Conservation (phyloP, 225 moss, liverwort and hornwort genomes). For the Asterella californica region DNA sequence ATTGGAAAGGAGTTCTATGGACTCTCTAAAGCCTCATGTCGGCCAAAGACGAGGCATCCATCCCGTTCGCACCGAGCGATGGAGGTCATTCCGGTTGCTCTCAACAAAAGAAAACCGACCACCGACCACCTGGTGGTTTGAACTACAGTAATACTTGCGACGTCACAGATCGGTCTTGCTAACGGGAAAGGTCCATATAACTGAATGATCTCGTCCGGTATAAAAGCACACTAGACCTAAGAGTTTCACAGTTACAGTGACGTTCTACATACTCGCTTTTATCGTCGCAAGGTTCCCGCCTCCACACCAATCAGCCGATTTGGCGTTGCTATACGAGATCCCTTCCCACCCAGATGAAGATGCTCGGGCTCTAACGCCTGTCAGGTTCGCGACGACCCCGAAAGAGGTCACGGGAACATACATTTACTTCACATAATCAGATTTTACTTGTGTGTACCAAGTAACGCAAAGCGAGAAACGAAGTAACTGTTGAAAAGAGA, state of each 20-base stretch:
- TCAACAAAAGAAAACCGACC: not conserved
- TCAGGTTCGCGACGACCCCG: not conserved
- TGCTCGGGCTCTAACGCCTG: not conserved
- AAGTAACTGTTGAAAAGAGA: not conserved
- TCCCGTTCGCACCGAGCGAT: not conserved
- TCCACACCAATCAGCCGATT: not conserved
- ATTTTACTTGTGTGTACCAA: not conserved
- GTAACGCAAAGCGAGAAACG: not conserved
- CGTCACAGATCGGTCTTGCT: not conserved
- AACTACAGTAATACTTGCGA: not conserved
- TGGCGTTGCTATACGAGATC: not conserved
- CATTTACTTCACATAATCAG: not conserved
- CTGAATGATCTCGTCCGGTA: not conserved
- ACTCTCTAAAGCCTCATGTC: not conserved
- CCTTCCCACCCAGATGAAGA: not conserved
- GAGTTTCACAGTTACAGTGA: not conserved
- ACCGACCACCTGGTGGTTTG: constrained; percentile 10
- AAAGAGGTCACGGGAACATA: not conserved
- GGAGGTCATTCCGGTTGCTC: not conserved
- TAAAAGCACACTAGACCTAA: no score
- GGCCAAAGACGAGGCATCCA: not conserved
- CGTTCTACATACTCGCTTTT: not conserved
- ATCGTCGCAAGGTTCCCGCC: not conserved
- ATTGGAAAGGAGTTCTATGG: not conserved
- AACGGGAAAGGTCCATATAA: not conserved